phyloP scores from a whole-genome alignment of 139 green algal species.

The Volvox africanus region DNA sequence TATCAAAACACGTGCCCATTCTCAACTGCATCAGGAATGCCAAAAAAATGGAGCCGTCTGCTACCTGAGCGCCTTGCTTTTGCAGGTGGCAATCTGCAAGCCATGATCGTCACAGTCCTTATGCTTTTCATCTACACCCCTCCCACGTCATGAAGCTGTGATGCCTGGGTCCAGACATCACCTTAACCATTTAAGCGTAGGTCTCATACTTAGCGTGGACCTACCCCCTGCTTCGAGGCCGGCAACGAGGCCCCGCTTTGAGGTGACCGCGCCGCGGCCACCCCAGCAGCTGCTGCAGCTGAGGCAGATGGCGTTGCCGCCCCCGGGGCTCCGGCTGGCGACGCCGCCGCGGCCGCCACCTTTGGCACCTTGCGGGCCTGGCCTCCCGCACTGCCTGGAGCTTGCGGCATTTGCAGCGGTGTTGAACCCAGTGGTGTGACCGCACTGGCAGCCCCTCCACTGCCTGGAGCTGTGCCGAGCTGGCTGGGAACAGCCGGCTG shows the following conservation, averaged over 20 bases:
- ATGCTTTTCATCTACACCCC: too few species aligned
- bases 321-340: neutral
- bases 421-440: neutral
- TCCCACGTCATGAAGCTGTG: too few species aligned
- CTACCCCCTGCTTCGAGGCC: conserved; percentile 16
- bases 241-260: neutral
- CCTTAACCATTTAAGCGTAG: too few species aligned
- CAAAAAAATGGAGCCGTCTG: too few species aligned
- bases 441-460: neutral
- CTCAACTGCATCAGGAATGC: too few species aligned
- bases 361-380: conserved; percentile 41
- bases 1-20: too few species aligned
- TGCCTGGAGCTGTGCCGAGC: neutral
- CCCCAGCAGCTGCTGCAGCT: neutral
- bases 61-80: too few species aligned
- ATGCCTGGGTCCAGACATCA: too few species aligned
- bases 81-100: too few species aligned
- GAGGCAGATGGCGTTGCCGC: neutral
- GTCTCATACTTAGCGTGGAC: neutral
- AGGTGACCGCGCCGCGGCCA: neutral
- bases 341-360: neutral
- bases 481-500: neutral
- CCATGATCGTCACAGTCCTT: too few species aligned
- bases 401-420: neutral
- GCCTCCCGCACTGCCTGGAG: neutral